phyloP scores from a whole-genome alignment of 495 filamentous ascomycete species.

The Lasiosphaeria ovina region DNA sequence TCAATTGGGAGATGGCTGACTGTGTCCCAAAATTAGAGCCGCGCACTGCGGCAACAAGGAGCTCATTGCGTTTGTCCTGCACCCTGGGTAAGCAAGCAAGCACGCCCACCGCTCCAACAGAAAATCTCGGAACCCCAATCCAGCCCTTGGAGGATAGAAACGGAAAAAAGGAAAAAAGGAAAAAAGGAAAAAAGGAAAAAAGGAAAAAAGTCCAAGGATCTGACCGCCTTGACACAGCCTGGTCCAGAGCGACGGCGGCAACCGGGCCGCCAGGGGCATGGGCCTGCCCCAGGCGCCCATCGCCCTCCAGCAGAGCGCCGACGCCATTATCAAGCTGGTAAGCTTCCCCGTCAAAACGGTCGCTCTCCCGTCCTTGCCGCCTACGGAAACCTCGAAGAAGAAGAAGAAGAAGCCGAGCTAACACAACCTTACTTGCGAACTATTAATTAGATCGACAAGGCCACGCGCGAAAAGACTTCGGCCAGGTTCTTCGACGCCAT shows the following conservation, averaged over 20 bases:
- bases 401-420: not conserved
- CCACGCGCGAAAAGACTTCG: not conserved
- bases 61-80: conserved; percentile 18
- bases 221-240: conserved; percentile 3
- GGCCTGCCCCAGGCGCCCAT: conserved; percentile 20
- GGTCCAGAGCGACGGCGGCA: conserved; percentile 19
- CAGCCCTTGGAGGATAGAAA: not conserved
- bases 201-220: not conserved
- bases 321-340: conserved; percentile 4
- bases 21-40: not conserved
- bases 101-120: not conserved
- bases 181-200: not conserved
- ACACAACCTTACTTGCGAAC: not conserved
- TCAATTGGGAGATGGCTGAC: not conserved
- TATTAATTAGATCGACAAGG: not conserved
- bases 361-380: not conserved
- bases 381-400: not conserved
- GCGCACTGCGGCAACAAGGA: conserved; percentile 20
- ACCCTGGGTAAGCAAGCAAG: conserved; percentile 17
- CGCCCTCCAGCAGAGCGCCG: conserved; percentile 5
- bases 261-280: conserved; percentile 16
- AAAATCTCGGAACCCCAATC: not conserved
- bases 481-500: not conserved
- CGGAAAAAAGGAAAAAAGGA: not conserved
- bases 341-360: not conserved